phyloP scores from a whole-genome alignment of 768 basidiomycete species.

The Dentipellis fragilis region DNA sequence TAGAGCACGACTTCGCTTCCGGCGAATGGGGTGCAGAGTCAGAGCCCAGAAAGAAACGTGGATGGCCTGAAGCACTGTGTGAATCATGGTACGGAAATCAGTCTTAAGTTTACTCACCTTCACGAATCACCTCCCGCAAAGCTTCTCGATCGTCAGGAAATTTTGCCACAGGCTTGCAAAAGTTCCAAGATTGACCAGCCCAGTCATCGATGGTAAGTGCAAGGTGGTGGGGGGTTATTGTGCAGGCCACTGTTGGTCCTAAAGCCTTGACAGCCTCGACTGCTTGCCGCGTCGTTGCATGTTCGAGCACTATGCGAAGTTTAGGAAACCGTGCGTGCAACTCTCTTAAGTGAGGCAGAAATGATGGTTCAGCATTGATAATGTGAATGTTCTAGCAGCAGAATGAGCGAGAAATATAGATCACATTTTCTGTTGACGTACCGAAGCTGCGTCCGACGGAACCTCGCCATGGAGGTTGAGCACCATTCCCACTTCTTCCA shows the following conservation, averaged over 20 bases:
- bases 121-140: slow-evolving; percentile 61
- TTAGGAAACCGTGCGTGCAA: slow-evolving; percentile 78
- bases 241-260: slow-evolving; percentile 82
- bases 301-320: slow-evolving; percentile 92
- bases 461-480: slow-evolving; percentile 96
- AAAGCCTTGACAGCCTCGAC: slow-evolving; percentile 75
- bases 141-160: slow-evolving; percentile 87
- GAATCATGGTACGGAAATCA: neutral
- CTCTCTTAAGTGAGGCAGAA: slow-evolving; percentile 78
- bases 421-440: slow-evolving; percentile 22
- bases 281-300: slow-evolving; percentile 89
- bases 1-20: slow-evolving; percentile 55
- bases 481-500: slow-evolving; percentile 91
- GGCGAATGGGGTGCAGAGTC: slow-evolving; percentile 92
- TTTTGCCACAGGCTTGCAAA: slow-evolving; percentile 97
- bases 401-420: neutral
- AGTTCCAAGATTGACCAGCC: slow-evolving; percentile 92
- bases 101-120: slow-evolving; percentile 38
- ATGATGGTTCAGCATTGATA: slow-evolving; percentile 85
- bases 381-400: slow-evolving; percentile 70
- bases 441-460: slow-evolving; percentile 65
- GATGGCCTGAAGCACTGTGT: slow-evolving; percentile 47
- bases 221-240: slow-evolving; percentile 96
- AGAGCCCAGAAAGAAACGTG: slow-evolving; percentile 94
- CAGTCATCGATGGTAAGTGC: slow-evolving; percentile 92